Conservation (phyloP, 768 basidiomycete genomes). For the Rhodotorula paludigena region DNA sequence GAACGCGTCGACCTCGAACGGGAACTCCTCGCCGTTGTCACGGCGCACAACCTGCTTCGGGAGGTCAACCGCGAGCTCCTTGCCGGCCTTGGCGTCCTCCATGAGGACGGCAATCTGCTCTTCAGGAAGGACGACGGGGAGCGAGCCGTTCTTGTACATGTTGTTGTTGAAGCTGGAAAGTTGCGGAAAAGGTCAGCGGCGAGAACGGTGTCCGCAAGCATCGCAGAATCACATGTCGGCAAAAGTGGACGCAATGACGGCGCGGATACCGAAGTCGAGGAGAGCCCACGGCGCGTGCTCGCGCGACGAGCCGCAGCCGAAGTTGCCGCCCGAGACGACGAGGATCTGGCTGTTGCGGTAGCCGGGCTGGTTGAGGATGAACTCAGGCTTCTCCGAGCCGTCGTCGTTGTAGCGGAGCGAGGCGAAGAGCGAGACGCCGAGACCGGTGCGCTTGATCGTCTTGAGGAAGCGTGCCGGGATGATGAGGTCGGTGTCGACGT, state of each 20-base stretch:
- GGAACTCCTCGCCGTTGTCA: constrained; percentile 62
- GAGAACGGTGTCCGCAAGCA: not conserved
- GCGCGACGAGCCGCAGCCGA: constrained; percentile 69
- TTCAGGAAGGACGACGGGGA: constrained; percentile 67
- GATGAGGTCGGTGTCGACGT: constrained; percentile 86
- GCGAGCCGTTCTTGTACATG: constrained; percentile 89
- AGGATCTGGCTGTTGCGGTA: constrained; percentile 72
- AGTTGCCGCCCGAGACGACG: constrained; percentile 79
- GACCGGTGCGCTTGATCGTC: constrained; percentile 81
- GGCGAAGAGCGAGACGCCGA: constrained; percentile 76
- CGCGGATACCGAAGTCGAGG: constrained; percentile 78
- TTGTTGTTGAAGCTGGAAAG: constrained; percentile 49
- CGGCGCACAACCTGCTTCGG: constrained; percentile 69
- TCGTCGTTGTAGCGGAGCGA: constrained; percentile 71
- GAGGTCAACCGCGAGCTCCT: constrained; percentile 76
- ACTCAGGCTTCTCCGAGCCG: constrained; percentile 69
- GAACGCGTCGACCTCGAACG: constrained; percentile 83
- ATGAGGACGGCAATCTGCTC: constrained; percentile 67
- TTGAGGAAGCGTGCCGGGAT: constrained; percentile 84
- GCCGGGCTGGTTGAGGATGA: constrained; percentile 73
- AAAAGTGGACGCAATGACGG: constrained; percentile 80
- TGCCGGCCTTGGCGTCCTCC: constrained; percentile 67
- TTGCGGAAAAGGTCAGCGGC: too few species aligned
- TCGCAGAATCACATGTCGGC: constrained; percentile 60
- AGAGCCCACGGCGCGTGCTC: constrained; percentile 72